phyloP scores from a whole-genome alignment of 2,329 filamentous ascomycete species.

The Phyllosticta citribraziliensis region DNA sequence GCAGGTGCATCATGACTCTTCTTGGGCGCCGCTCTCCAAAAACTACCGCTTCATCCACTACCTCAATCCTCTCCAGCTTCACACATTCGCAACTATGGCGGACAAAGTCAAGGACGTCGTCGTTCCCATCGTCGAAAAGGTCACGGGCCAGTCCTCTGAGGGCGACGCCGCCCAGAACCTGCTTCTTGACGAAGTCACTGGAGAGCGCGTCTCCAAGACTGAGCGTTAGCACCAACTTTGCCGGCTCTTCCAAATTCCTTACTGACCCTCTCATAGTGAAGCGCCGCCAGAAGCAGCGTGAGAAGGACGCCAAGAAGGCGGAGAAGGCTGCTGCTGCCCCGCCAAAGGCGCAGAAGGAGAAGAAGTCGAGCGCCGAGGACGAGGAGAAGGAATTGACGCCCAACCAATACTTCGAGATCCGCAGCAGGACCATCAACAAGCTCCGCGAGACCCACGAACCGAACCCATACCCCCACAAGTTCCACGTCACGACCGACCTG shows the following conservation, averaged over 20 bases:
- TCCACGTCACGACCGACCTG: slow-evolving; percentile 75
- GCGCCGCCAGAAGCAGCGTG: slow-evolving; percentile 86
- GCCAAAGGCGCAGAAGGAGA: slow-evolving; percentile 48
- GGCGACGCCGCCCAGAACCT: slow-evolving; percentile 46
- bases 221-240: slow-evolving; percentile 23
- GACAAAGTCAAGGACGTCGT: slow-evolving; percentile 52
- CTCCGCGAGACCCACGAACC: slow-evolving; percentile 63
- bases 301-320: slow-evolving; percentile 80
- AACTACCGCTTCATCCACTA: not conserved
- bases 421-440: slow-evolving; percentile 70
- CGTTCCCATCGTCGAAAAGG: slow-evolving; percentile 50
- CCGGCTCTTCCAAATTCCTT: slow-evolving; percentile 15
- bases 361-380: slow-evolving; percentile 51
- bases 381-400: slow-evolving; percentile 65
- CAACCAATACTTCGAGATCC: slow-evolving; percentile 94
- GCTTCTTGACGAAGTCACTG: slow-evolving; percentile 84
- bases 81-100: slow-evolving; percentile 14
- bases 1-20: slow-evolving; percentile 3
- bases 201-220: slow-evolving; percentile 58
- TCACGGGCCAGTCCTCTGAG: slow-evolving; percentile 37
- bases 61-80: not conserved
- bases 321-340: slow-evolving; percentile 66
- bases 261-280: slow-evolving; percentile 56
- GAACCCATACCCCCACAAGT: slow-evolving; percentile 78
- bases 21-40: slow-evolving; percentile 8